phyloP scores from a whole-genome alignment of 495 filamentous ascomycete genomes.

The Aspergillus sparsus region DNA sequence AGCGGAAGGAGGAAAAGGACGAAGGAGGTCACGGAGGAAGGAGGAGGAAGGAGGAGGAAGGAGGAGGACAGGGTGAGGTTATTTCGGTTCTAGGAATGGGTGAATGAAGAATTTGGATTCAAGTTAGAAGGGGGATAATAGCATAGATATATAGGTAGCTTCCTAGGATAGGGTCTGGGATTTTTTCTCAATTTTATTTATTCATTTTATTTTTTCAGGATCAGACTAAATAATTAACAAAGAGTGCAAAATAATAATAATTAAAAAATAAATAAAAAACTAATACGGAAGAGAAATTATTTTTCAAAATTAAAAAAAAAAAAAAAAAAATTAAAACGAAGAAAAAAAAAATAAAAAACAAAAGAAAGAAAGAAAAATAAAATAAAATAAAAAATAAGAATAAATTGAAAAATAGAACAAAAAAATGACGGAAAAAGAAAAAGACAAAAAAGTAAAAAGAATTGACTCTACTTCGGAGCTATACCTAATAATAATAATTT shows the following conservation, averaged over 20 bases:
- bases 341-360: constrained; percentile 15
- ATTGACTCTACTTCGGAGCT: constrained; percentile 4
- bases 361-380: constrained; percentile 18
- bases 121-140: constrained; percentile 26
- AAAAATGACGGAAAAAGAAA: constrained; percentile 11
- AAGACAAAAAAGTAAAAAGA: constrained; percentile 12
- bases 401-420: constrained; percentile 6
- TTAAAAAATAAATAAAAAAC: constrained; percentile 19
- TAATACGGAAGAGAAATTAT: constrained; percentile 5
- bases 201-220: constrained; percentile 18
- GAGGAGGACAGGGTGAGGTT: constrained; percentile 26
- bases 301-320: constrained; percentile 20
- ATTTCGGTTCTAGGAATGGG: constrained; percentile 30
- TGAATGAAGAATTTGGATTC: constrained; percentile 32
- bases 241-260: constrained; percentile 20
- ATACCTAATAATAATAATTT: constrained; percentile 12
- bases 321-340: constrained; percentile 16
- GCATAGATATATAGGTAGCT: constrained; percentile 35
- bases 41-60: constrained; percentile 21
- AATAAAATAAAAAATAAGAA: constrained; percentile 18
- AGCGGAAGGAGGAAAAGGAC: constrained; percentile 9
- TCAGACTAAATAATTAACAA: constrained; percentile 4
- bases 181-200: constrained; percentile 9
- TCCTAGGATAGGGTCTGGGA: constrained; percentile 1
- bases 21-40: constrained; percentile 22